Base-by-base conservation (phyloP, 768 basidiomycete genomes). In the Xanthoconium stramineum region DNA sequence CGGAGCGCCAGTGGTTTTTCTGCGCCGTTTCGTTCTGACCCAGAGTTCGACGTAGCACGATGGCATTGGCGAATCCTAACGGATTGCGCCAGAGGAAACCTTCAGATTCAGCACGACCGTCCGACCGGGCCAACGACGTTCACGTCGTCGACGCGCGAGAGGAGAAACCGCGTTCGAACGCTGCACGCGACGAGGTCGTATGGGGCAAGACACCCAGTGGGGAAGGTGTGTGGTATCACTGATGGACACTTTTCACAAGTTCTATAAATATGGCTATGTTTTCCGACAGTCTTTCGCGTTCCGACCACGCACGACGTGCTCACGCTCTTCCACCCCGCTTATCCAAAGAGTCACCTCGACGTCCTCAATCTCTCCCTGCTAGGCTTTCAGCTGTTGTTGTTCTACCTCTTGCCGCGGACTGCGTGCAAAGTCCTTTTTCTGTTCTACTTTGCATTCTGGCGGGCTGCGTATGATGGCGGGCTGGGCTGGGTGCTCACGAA, bases 401-500 rank as follows among this genome's bases (percentile, higher is more conserved):
- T 88, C 73, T 76, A 76, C 52, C 42, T 77, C 6, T 73, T 94
- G n/a, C 83, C 92, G 0, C 83, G 81, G 6, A 63, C 73, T 0
- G 70, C 74, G 3, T 70, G 84, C 0, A 80, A 78, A 50, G 52
- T 80, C 9, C 90, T 98, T 73, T 98, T 98, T 78, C 73, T 94
- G 24, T 55, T 89, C 57, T 96, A 95, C 72, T 98, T 99, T 67
- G 85, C 85, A 11, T 91, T 98, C 71, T 99, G 95, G 94, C 78
- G 97, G 3, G 80, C 82, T 5, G 87, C 91, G 11, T 99, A 99
- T 68, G 91, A 99, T 70, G 87, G 82, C 33, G 96, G 96, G 1
- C 82, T 99, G 45, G 97, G 94, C 0, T 97, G 89, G 86, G 83
- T 98, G 12, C 78, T 99, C 55, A 92, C 92, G 11, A 89, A 91